Evolutionary conservation across 2,329 filamentous ascomycete species (phyloP), one percentile per base, ranked within the genome.

Genomic region (Fonsecaea multimorphosa): DNA sequence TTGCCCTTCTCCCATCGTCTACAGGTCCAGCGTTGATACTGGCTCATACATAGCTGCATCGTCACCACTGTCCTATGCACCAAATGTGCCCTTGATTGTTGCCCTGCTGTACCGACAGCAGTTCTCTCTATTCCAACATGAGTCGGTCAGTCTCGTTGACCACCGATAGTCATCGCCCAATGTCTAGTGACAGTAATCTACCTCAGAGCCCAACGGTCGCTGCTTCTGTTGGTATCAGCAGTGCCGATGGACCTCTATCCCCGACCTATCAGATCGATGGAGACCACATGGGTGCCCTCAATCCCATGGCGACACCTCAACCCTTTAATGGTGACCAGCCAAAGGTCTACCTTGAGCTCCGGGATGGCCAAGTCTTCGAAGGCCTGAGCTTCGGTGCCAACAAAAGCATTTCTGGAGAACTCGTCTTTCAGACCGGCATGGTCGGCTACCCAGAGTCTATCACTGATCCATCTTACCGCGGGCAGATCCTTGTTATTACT

Each of bases 371-470:
- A 65, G 87, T 92, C 76, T 96, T 93, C 84, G 91, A 96, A 78
- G 95, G 95, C 73, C 93, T 92, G 84, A 97, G 93, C 86, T 99
- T 99, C 78, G 95, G 95, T 80, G 93, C 94, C 70, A 86, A 92
- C 76, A 97, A 93, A 86, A 97, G 92, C 82, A 88, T 96, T 75
- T 91, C 94, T 72, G 95, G 95, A 79, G 95, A 99, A 85, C 85
- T 99, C 78, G 95, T 99, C 81, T 99, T 99, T 84, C 94, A 98
- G 86, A 99, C 95, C 65, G 95, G 95, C 80, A 97, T 98, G 93
- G 95, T 98, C 73, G 95, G 95, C 76, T 99, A 99, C 78, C 93
- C 95, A 49, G 95, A 99, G 84, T 96, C 91, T 55, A 89, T 94
- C 85, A 93, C 91, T 75, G 91, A 94, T 75, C 91, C 91, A 60